Evolutionary conservation across 106 monocot species (phyloP), one percentile per base, ranked within the genome.

Genomic region (Triglochin maritima): DNA sequence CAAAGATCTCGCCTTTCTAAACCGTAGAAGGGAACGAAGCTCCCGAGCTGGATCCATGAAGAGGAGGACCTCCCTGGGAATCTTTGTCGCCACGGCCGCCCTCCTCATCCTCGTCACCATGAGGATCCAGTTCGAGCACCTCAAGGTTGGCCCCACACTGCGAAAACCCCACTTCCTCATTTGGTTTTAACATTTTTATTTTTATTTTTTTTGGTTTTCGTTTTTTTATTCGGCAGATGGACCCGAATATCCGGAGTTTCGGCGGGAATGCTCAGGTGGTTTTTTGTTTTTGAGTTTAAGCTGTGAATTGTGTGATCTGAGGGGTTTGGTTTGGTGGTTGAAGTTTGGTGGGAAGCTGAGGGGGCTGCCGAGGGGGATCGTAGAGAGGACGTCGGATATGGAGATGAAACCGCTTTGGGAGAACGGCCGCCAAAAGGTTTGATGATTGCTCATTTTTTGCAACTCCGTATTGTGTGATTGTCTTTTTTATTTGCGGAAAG

Each of bases 351-450:
- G 62, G 42, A 57, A 63, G 12, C 66, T 66, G 49, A 4, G 5
- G 64, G 77, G 75, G 41, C 47, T 89, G 72, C 93, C 93, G 3
- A 77, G 80, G 6, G 93, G 89, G 9, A 84, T 93, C 2, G 72
- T 86, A 50, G 76, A 84, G 46, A 60, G 77, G 59, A 78, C 75
- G 49, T 78, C 89, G 1, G 89, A 93, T 59, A 64, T 93, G 79
- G 82, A 84, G 44, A 54, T 94, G 80, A 89, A 81, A 64, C 78
- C 81, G 4, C 79, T 87, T 7, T 86, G 87, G 87, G 54, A 75
- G 56, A 47, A 49, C 7, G 69, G 57, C 45, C 68, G 68, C 49
- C 47, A 48, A 11, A 70, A 71, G 12, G 76, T 84, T 77, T 68
- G 5, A 42, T 53, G 13, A 44, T 42, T 68, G 9, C 12, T n/a